Conservation (phyloP, 164 flowering plant genomes). For the Nelumbo lutea region DNA sequence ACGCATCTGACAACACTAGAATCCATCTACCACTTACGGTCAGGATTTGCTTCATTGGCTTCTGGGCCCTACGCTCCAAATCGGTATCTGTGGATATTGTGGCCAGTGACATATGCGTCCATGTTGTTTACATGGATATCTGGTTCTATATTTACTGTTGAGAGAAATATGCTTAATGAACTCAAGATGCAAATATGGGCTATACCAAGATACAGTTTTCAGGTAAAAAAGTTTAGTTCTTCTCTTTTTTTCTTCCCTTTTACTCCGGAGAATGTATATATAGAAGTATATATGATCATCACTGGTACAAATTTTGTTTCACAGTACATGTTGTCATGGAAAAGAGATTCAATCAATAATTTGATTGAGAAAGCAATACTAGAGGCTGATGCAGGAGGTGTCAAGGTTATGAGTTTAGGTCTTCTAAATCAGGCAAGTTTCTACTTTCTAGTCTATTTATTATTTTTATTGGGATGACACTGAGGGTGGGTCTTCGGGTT, state of each 20-base stretch:
- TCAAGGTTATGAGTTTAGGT: conserved; percentile 61
- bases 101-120: conserved; percentile 52
- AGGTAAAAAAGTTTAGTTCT: conserved; percentile 28
- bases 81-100: conserved; percentile 60
- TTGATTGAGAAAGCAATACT: conserved; percentile 62
- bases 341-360: conserved; percentile 38
- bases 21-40: conserved; percentile 60
- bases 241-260: neutral
- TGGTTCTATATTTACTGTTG: conserved; percentile 46
- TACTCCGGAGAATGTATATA: too few relatives aligned
- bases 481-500: neutral
- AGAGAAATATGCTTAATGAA: conserved; percentile 42
- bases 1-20: conserved; percentile 66
- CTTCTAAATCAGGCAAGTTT: conserved; percentile 59
- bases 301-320: neutral
- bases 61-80: conserved; percentile 46
- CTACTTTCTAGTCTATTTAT: neutral
- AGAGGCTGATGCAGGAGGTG: conserved; percentile 56
- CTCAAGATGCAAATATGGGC: conserved; percentile 67
- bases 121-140: conserved; percentile 41
- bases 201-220: conserved; percentile 51
- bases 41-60: conserved; percentile 60
- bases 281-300: too few relatives aligned
- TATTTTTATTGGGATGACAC: neutral
- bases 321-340: conserved; percentile 45